Percentiles rank a stretch among this genome's conserved stretches.
Conservation (phyloP, 306 rosid species). For the Glycine latifolia region DNA sequence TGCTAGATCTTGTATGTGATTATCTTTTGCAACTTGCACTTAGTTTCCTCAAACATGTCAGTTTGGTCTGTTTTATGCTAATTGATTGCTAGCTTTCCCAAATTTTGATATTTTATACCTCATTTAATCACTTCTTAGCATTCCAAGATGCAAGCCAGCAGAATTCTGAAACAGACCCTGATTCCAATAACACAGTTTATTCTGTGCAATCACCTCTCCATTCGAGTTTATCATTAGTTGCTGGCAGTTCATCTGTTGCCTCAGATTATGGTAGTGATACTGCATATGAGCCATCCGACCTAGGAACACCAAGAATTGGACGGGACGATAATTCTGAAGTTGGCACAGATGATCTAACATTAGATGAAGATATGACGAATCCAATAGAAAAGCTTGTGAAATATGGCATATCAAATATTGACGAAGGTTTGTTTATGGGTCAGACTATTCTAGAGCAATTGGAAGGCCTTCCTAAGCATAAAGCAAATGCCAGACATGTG, state of each 20-base stretch:
- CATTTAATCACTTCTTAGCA: slow-evolving; percentile 64
- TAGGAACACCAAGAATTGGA: slow-evolving; percentile 80
- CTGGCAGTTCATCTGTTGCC: slow-evolving; percentile 83
- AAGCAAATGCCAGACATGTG: slow-evolving; percentile 70
- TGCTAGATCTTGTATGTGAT: slow-evolving; percentile 93
- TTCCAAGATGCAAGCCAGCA: slow-evolving; percentile 80
- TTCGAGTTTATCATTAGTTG: slow-evolving; percentile 68
- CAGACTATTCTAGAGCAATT: slow-evolving; percentile 95
- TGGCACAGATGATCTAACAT: slow-evolving; percentile 79
- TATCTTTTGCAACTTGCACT: slow-evolving; percentile 49
- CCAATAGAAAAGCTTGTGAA: slow-evolving; percentile 92
- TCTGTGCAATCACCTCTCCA: slow-evolving; percentile 67
- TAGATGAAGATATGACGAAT: slow-evolving; percentile 85
- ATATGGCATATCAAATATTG: slow-evolving; percentile 90
- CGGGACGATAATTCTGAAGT: slow-evolving; percentile 83
- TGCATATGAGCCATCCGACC: slow-evolving; percentile 86
- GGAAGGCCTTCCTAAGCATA: slow-evolving; percentile 97
- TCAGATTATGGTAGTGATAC: slow-evolving; percentile 98
- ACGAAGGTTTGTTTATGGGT: slow-evolving; percentile 95
- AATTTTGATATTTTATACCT: slow-evolving; percentile 46
- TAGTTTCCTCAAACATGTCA: slow-evolving; percentile 38
- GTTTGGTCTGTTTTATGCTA: slow-evolving; percentile 40
- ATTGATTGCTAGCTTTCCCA: slow-evolving; percentile 43
- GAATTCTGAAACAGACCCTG: slow-evolving; percentile 63
- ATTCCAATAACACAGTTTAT: slow-evolving; percentile 58